These are phyloP conservation scores for Alnus glutinosa DNA, from an alignment of 306 rosid genomes.

Conservation along the genomic window DNA sequence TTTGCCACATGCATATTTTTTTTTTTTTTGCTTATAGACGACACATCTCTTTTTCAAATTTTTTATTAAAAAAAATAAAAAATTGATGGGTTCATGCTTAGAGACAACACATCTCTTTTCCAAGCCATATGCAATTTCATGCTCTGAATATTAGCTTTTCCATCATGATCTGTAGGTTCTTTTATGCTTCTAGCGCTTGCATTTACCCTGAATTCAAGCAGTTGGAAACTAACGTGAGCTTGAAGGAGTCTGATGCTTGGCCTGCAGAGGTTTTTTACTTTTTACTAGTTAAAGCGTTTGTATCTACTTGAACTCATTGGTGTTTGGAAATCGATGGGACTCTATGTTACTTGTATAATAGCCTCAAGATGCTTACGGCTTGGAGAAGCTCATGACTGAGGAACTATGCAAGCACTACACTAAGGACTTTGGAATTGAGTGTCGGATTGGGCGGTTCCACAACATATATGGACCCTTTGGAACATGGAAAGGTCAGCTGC, in stretches of 20 bases:
- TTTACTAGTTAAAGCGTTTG: not conserved
- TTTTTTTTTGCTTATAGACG: no score
- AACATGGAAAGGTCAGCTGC: constrained; percentile 53
- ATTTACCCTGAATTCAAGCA: constrained; percentile 64
- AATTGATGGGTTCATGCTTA: no score
- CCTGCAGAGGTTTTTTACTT: constrained; percentile 54
- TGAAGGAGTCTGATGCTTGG: constrained; percentile 66
- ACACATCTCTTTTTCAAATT: no score
- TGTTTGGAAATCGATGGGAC: not conserved
- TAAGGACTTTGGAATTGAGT: constrained; percentile 53
- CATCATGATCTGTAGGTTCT: constrained; percentile 34
- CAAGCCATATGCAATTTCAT: not conserved
- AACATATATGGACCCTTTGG: constrained; percentile 62
- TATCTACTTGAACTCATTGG: not conserved
- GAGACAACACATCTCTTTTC: no score
- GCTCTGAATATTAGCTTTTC: not conserved
- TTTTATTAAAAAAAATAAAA: no score
- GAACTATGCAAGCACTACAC: constrained; percentile 65
- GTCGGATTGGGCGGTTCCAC: constrained; percentile 58
- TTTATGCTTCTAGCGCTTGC: constrained; percentile 67
- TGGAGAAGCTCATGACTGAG: constrained; percentile 65
- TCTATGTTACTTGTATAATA: constrained; percentile 6
- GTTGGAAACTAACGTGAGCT: constrained; percentile 59
- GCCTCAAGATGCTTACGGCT: constrained; percentile 70
- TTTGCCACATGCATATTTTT: not conserved